Evolutionary conservation across 345 rosid genomes (phyloP).

Genomic region (Populus pruinosa): DNA sequence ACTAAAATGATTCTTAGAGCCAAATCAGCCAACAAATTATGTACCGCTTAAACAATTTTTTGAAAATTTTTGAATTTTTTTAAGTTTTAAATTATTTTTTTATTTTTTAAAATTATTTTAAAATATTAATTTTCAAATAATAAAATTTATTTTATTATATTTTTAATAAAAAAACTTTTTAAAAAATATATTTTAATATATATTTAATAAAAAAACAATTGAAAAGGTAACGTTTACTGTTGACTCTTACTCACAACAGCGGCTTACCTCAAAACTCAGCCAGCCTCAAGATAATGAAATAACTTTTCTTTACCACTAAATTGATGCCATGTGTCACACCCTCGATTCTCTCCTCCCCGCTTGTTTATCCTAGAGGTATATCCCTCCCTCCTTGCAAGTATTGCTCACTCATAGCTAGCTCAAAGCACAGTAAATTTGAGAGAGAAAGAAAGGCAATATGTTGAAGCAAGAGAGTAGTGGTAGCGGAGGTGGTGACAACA

Average conservation of each 20-base stretch:
- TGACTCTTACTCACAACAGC: neutral
- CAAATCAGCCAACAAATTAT: conserved; percentile 5
- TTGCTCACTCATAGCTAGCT: neutral
- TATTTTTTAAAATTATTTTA: no score
- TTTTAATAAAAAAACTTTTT: no score
- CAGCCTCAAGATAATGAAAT: conserved; percentile 53
- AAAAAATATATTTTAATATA: no score
- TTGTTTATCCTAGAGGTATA: conserved; percentile 22
- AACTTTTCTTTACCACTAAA: conserved; percentile 42
- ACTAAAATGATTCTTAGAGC: conserved; percentile 9
- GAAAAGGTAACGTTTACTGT: no score
- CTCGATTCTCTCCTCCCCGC: conserved; percentile 38
- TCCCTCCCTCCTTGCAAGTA: conserved; percentile 8
- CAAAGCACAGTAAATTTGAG: neutral
- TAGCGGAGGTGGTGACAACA: conserved; percentile 29
- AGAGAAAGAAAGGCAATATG: conserved; percentile 31
- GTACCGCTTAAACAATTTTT: no score
- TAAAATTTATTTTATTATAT: no score
- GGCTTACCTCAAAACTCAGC: conserved; percentile 34
- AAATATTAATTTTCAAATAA: no score
- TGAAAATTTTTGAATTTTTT: no score
- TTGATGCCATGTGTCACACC: conserved; percentile 37
- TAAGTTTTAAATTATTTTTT: no score
- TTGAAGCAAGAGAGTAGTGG: conserved; percentile 53
- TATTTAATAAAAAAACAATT: no score